Percentiles rank a stretch among this genome's conserved stretches.
These are phyloP conservation scores for Xylariales sp. DNA, from an alignment of 2,329 filamentous ascomycete species.

Conservation along the genomic window DNA sequence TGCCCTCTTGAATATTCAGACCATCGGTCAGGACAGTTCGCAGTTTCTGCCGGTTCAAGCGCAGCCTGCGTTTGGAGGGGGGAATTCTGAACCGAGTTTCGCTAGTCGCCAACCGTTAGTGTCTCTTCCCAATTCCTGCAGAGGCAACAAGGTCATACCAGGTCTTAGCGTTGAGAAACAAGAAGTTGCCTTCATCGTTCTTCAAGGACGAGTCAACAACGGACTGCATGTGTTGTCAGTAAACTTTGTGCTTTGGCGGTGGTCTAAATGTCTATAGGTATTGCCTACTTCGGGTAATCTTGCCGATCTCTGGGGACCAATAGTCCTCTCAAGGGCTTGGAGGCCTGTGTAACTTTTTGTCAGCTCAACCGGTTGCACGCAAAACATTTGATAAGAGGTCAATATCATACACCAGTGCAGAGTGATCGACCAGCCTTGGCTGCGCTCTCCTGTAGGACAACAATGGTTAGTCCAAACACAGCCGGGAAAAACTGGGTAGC, in stretches of 20 bases:
- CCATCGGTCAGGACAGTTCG: slow-evolving; percentile 23
- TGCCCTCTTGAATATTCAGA: slow-evolving; percentile 27
- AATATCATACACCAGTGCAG: slow-evolving; percentile 58
- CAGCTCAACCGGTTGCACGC: too few relatives aligned
- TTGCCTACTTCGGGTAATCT: slow-evolving; percentile 13
- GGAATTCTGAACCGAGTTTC: slow-evolving; percentile 28
- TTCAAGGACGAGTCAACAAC: slow-evolving; percentile 20
- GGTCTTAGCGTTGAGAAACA: slow-evolving; percentile 35
- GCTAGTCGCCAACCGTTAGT: background rate
- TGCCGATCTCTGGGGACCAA: slow-evolving; percentile 14
- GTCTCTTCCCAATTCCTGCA: background rate
- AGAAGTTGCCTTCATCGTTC: slow-evolving; percentile 32
- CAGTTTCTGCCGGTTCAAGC: slow-evolving; percentile 31
- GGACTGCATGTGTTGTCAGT: too few relatives aligned
- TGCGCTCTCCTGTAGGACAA: slow-evolving; percentile 19
- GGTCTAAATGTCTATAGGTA: slow-evolving; percentile 20
- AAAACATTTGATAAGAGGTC: too few relatives aligned
- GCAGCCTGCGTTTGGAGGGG: slow-evolving; percentile 25
- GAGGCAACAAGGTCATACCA: slow-evolving; percentile 22
- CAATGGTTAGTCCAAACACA: too few relatives aligned
- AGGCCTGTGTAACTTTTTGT: too few relatives aligned
- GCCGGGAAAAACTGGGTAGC: too few relatives aligned
- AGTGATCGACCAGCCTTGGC: slow-evolving; percentile 55
- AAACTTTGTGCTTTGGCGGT: slow-evolving; percentile 31
- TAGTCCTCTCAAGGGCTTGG: slow-evolving; percentile 21